Evolutionary conservation across 2,329 filamentous ascomycete genomes (phyloP).

Genomic region (Tothia fuscella): DNA sequence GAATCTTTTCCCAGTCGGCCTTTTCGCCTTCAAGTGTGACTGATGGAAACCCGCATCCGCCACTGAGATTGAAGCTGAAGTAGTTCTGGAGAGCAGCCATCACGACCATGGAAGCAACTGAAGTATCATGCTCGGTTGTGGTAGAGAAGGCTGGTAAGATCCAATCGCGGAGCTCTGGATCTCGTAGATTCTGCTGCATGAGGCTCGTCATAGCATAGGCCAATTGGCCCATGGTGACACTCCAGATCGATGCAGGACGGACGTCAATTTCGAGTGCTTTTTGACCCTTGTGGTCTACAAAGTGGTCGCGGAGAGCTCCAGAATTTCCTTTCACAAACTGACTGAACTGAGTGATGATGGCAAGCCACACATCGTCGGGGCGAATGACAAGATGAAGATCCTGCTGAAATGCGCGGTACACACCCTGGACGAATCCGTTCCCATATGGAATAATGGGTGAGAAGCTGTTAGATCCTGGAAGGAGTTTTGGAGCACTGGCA

Average conservation of each 20-base stretch:
- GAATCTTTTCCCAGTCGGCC: conserved; percentile 34
- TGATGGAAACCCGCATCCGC: conserved; percentile 37
- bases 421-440: neutral
- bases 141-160: conserved; percentile 42
- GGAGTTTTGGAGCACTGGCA: neutral
- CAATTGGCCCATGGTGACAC: neutral
- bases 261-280: neutral
- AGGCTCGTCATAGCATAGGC: neutral
- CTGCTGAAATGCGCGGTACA: neutral
- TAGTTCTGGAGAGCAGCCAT: conserved; percentile 42
- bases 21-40: conserved; percentile 40
- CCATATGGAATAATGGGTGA: neutral
- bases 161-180: conserved; percentile 29
- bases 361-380: conserved; percentile 1
- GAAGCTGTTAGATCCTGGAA: neutral
- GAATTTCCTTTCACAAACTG: neutral
- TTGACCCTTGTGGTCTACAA: neutral
- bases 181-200: neutral
- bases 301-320: neutral
- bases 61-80: conserved; percentile 26
- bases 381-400: neutral
- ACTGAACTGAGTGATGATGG: neutral
- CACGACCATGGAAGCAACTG: conserved; percentile 35
- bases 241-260: neutral
- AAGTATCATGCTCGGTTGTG: conserved; percentile 32